Percentiles rank a stretch among this genome's conserved stretches.
These are phyloP conservation scores for Cyphellophora europaea DNA, from an alignment of 2,329 filamentous ascomycete species.

Conservation along the genomic window DNA sequence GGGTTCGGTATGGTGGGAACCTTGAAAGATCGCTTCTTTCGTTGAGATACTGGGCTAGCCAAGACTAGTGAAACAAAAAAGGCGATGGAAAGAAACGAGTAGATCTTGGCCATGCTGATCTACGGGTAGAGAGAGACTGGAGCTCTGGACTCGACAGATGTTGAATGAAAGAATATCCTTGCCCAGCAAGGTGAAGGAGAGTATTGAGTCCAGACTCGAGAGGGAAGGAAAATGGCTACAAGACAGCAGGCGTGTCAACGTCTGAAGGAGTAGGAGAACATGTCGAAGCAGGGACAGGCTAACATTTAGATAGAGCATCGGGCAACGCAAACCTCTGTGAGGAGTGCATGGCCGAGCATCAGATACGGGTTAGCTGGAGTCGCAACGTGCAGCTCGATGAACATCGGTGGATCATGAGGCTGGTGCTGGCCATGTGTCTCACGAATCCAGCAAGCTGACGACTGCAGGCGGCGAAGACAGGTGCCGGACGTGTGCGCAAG, in stretches of 20 bases:
- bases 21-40: constrained; percentile 44
- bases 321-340: constrained; percentile 1
- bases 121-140: constrained; percentile 9
- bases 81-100: constrained; percentile 16
- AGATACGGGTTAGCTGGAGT: too few species aligned
- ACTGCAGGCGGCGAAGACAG: too few species aligned
- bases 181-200: constrained; percentile 1
- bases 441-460: too few species aligned
- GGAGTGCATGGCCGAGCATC: too few species aligned
- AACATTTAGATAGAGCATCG: not conserved
- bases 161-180: constrained; percentile 6
- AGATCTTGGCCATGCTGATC: constrained; percentile 13
- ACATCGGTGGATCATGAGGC: too few species aligned
- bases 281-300: too few species aligned
- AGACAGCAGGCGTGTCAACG: not conserved
- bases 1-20: constrained; percentile 49
- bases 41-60: constrained; percentile 23
- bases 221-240: not conserved
- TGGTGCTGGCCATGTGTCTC: too few species aligned
- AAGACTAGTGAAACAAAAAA: constrained; percentile 25
- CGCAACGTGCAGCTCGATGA: too few species aligned
- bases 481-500: too few species aligned
- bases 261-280: not conserved
- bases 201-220: constrained; percentile 3
- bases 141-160: constrained; percentile 5